phyloP scores from a whole-genome alignment of 805 yeast genomes.

The Candida arabinofermentans region DNA sequence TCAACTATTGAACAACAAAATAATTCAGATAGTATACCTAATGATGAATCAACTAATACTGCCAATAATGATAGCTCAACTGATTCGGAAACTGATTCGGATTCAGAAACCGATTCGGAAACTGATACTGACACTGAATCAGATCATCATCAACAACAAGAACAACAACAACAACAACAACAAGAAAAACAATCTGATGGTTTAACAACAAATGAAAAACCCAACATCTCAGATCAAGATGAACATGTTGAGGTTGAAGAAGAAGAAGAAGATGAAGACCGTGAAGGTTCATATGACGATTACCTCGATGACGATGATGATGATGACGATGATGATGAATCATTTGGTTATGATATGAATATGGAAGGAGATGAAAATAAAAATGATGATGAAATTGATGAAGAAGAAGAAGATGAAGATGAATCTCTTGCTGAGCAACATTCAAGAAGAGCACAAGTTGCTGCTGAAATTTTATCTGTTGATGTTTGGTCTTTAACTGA shows the following conservation, averaged over 20 bases:
- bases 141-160: conserved; percentile 7
- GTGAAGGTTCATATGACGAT: conserved; percentile 7
- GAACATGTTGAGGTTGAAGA: neutral
- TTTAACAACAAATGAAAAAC: no score
- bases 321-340: conserved; percentile 18
- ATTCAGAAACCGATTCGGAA: conserved; percentile 11
- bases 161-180: neutral
- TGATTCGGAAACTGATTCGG: conserved; percentile 4
- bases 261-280: conserved; percentile 4
- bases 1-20: conserved; percentile 2
- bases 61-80: neutral
- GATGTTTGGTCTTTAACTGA: conserved; percentile 95
- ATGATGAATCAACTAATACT: neutral
- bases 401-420: conserved; percentile 27
- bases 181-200: neutral
- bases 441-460: conserved; percentile 52
- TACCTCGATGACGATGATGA: conserved; percentile 13
- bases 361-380: conserved; percentile 22
- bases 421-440: conserved; percentile 33
- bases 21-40: conserved; percentile 14
- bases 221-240: neutral
- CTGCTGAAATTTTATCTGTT: conserved; percentile 85
- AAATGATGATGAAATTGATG: conserved; percentile 25
- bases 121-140: conserved; percentile 20
- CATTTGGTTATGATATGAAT: conserved; percentile 1